Conservation (phyloP, 1,139 yeast genomes). For the Suzukiozyma palmioleophila region DNA sequence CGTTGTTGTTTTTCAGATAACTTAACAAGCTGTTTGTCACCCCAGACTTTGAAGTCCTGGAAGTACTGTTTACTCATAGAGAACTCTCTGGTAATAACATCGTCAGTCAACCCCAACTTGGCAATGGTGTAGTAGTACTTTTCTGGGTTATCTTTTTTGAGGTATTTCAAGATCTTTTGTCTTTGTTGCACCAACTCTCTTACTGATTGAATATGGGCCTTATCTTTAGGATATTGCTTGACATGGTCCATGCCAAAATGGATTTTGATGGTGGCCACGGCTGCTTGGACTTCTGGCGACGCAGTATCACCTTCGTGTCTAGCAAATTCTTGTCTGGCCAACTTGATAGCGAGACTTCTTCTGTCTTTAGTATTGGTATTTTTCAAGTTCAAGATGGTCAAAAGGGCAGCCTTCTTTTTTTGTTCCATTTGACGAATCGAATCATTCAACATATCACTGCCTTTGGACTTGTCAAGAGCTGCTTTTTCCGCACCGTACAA, state of each 20-base stretch:
- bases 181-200: slow-evolving; percentile 86
- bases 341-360: slow-evolving; percentile 51
- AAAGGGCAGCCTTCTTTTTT: slow-evolving; percentile 62
- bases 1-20: slow-evolving; percentile 38
- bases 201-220: slow-evolving; percentile 60
- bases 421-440: slow-evolving; percentile 44
- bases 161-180: slow-evolving; percentile 75
- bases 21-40: slow-evolving; percentile 46
- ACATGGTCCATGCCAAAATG: slow-evolving; percentile 76
- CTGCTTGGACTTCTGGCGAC: slow-evolving; percentile 94
- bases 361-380: slow-evolving; percentile 63
- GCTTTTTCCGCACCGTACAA: slow-evolving; percentile 69
- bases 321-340: slow-evolving; percentile 76
- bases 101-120: slow-evolving; percentile 84
- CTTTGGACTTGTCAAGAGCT: slow-evolving; percentile 25
- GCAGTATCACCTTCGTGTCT: slow-evolving; percentile 90
- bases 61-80: slow-evolving; percentile 79
- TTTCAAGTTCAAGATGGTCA: slow-evolving; percentile 68
- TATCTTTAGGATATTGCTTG: slow-evolving; percentile 69
- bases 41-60: slow-evolving; percentile 84
- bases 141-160: slow-evolving; percentile 75
- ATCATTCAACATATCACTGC: slow-evolving; percentile 40
- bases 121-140: slow-evolving; percentile 82
- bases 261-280: slow-evolving; percentile 76
- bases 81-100: slow-evolving; percentile 73